Base-by-base conservation (phyloP, 805 yeast genomes). In the Yamadazyma endophytica region DNA sequence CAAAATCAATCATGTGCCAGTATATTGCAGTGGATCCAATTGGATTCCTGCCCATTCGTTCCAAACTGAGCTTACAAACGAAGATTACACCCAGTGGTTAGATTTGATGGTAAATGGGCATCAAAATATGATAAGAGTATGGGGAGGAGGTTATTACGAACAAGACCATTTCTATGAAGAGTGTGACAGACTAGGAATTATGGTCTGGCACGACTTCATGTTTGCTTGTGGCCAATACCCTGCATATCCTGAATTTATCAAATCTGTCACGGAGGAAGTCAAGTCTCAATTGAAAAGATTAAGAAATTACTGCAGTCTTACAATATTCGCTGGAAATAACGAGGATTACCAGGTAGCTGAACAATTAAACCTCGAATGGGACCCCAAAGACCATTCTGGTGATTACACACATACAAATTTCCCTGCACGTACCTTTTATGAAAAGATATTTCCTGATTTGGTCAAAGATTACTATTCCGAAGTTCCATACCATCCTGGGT, bases 211-310 rank as follows among this genome's bases (percentile, higher is more conserved):
- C 32, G 79, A 73, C 43, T 70, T 73, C 45, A 65, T 72, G 76
- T 73, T 73, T 56, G 77, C 74, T 2, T 73, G 79, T 52, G 78
- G 76, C 1, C 71, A 64, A 29, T 73, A 73, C 37, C 78, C 77
- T 3, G 69, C 58, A 4, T 55, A 66, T 38, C 45, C 46, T 3
- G 50, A 43, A 9, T 68, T 69, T 36, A 42, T 58, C 14, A 46
- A 44, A 4, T 48, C 45, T 25, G 71, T 73, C 4, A 21, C 40
- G 7, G 35, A 42, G 9, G 79, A 73, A 39, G 61, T 56, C 1
- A 43, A 34, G 13, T 49, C 54, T 31, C 75, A 70, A 37, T 44
- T 73, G 22, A 46, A 40, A 27, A 41, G 77, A 30, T 43, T 73
- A 31, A 49, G 73, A 39, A 59, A 64, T 33, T 54, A 61, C 39